phyloP scores from a whole-genome alignment of 345 rosid genomes.

The Ceriops decandra region DNA sequence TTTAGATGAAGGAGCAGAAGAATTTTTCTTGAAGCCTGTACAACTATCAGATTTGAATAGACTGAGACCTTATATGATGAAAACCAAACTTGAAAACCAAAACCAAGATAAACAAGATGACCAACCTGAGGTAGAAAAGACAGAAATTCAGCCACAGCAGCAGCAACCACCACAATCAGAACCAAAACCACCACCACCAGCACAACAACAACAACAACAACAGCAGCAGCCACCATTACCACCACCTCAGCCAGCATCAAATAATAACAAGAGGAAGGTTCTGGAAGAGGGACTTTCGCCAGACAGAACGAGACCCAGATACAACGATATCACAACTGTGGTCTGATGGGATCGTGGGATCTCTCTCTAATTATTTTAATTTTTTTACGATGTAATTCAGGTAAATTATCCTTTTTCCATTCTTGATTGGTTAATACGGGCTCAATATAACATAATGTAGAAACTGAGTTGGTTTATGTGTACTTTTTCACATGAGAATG shows the following conservation, averaged over 20 bases:
- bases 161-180: neutral
- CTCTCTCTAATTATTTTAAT: neutral
- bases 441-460: slow-evolving; percentile 19
- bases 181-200: neutral
- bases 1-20: slow-evolving; percentile 73
- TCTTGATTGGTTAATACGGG: slow-evolving; percentile 15
- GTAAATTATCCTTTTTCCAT: neutral
- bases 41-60: slow-evolving; percentile 46
- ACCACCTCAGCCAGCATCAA: slow-evolving; percentile 4
- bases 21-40: slow-evolving; percentile 66
- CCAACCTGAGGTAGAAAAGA: slow-evolving; percentile 16
- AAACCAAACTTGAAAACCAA: slow-evolving; percentile 33
- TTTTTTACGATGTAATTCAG: slow-evolving; percentile 15
- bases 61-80: slow-evolving; percentile 53
- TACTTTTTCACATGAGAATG: slow-evolving; percentile 10
- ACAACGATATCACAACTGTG: slow-evolving; percentile 32
- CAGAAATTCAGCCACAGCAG: slow-evolving; percentile 11
- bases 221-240: slow-evolving; percentile 12
- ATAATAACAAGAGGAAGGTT: slow-evolving; percentile 54
- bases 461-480: slow-evolving; percentile 18
- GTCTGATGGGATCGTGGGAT: slow-evolving; percentile 20
- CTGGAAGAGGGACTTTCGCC: slow-evolving; percentile 53
- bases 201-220: slow-evolving; percentile 3
- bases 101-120: slow-evolving; percentile 17
- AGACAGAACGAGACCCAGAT: slow-evolving; percentile 50